These are phyloP conservation scores for Astrothelium macrocarpum DNA, from an alignment of 495 filamentous ascomycete species.

Conservation along the genomic window DNA sequence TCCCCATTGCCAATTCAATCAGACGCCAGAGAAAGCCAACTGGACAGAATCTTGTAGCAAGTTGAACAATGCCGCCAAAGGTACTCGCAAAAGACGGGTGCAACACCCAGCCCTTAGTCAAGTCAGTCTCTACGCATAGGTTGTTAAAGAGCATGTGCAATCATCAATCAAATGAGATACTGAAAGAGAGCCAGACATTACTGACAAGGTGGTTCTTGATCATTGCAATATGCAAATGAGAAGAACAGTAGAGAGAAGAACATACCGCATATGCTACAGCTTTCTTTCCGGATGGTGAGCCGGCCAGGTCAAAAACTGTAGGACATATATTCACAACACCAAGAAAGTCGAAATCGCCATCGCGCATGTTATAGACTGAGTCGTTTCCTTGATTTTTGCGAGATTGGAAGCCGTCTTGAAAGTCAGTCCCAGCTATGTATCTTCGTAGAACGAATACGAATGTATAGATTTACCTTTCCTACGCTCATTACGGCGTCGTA, in stretches of 20 bases:
- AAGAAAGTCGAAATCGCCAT: slow-evolving; percentile 14
- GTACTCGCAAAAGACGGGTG: slow-evolving; percentile 9
- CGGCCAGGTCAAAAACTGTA: slow-evolving; percentile 26
- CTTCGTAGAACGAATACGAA: no score
- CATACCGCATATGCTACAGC: neutral
- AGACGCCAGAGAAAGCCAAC: slow-evolving; percentile 6
- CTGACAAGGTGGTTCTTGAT: no score
- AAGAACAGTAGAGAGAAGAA: neutral
- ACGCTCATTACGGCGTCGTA: slow-evolving; percentile 12
- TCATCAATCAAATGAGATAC: no score
- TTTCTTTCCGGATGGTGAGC: slow-evolving; percentile 23
- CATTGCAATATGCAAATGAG: no score
- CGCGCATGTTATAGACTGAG: neutral
- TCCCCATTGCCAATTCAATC: slow-evolving; percentile 36
- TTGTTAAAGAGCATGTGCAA: no score
- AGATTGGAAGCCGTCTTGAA: neutral
- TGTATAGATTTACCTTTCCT: no score
- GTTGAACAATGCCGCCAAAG: slow-evolving; percentile 9
- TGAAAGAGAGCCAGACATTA: no score
- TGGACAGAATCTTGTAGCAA: slow-evolving; percentile 15
- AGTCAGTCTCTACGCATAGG: neutral
- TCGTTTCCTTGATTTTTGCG: neutral
- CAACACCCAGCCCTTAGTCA: neutral
- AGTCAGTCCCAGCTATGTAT: no score
- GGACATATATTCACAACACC: slow-evolving; percentile 29